Base-by-base conservation (phyloP, 1,284 basidiomycete genomes). In the Apiotrichum montevideense region DNA sequence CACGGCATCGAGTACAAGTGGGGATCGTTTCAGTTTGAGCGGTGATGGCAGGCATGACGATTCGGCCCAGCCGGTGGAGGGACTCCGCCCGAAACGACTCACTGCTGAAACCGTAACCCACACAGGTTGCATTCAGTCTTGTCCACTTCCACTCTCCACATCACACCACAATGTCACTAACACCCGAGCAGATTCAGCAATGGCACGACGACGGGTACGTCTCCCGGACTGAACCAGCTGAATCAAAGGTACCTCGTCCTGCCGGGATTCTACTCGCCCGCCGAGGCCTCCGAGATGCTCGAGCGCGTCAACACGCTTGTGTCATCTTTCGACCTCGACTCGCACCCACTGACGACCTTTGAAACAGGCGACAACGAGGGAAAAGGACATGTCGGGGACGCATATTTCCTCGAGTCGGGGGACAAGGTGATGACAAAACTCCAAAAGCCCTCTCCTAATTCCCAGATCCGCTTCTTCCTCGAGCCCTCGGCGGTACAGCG, bases 331-430 rank as follows among this genome's bases (percentile, higher is more conserved):
- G 80, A 80, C 59, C 69, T 90, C 21, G 82, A 84, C 15, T 81
- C 83, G 35, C 95, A 98, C 73, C 94, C 95, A 0, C 75, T 87
- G 87, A 97, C 92, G 6, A 88, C 85, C 65, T 98, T 98, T 77
- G 87, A 85, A 32, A 94, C 92, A 0, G 47, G 47, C 47, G 82
- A 82, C 9, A 82, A 83, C 13, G 84, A 86, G 60, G 81, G 82
- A 54, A 78, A 85, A 33, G 77, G 85, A 32, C 75, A 77, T 54
- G 67, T 77, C 32, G 75, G 92, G 0, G 92, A 98, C 70, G 84
- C 90, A 33, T 98, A 98, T 74, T 98, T 98, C 69, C 79, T 98
- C 54, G 83, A 80, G 11, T 92, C 88, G 1, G 90, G 90, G 1
- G 90, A 97, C 74, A 95, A 96, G 81, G 89, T 93, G 76, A 84